phyloP scores from a whole-genome alignment of 2,329 filamentous ascomycete species.

The Sphaerulina populicola region DNA sequence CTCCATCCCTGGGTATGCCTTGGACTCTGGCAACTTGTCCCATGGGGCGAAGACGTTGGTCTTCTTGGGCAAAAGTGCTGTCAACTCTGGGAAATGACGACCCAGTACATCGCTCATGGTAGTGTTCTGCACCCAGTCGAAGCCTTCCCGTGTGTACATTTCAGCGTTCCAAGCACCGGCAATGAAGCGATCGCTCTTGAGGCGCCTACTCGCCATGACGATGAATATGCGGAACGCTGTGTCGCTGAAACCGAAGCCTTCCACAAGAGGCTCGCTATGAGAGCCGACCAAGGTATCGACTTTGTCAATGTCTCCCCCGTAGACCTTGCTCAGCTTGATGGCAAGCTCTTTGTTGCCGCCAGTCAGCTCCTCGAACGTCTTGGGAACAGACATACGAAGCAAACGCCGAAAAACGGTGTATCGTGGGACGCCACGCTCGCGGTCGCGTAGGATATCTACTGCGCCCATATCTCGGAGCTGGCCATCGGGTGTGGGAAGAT shows the following conservation, averaged over 20 bases:
- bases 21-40: background rate
- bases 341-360: slow-evolving; percentile 36
- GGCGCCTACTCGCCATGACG: slow-evolving; percentile 38
- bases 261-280: slow-evolving; percentile 38
- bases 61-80: background rate
- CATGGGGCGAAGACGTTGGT: background rate
- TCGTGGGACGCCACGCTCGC: slow-evolving; percentile 42
- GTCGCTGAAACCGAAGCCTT: slow-evolving; percentile 43
- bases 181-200: slow-evolving; percentile 43
- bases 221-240: slow-evolving; percentile 44
- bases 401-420: slow-evolving; percentile 42
- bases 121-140: slow-evolving; percentile 39
- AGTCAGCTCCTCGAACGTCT: slow-evolving; percentile 36
- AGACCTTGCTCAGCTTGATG: slow-evolving; percentile 33
- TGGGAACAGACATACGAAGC: slow-evolving; percentile 34
- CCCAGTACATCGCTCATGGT: slow-evolving; percentile 40
- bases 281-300: slow-evolving; percentile 40
- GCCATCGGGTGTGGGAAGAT: slow-evolving; percentile 38
- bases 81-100: slow-evolving; percentile 40
- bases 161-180: slow-evolving; percentile 36
- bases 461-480: slow-evolving; percentile 39
- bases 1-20: background rate
- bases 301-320: slow-evolving; percentile 37
- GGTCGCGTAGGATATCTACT: slow-evolving; percentile 42
- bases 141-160: slow-evolving; percentile 38